phyloP scores from a whole-genome alignment of 179 eudicot genomes.

The Beta macrorhiza region DNA sequence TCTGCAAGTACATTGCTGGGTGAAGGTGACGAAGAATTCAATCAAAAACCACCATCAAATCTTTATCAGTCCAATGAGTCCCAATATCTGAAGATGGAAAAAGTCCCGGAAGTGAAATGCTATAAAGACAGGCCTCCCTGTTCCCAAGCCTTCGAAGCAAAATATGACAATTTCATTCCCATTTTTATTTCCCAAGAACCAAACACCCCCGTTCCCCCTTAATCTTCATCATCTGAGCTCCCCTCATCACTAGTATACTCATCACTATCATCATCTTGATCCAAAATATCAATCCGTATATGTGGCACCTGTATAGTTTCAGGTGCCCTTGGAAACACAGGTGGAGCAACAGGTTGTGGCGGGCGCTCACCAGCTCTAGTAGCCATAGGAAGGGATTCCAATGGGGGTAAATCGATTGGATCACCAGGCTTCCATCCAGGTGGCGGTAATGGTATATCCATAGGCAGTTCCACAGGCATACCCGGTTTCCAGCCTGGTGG shows the following conservation, averaged over 20 bases:
- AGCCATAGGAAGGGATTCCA: conserved; percentile 50
- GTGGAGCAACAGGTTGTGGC: conserved; percentile 41
- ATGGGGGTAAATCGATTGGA: conserved; percentile 71
- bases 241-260: conserved; percentile 65
- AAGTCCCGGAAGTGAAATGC: neutral
- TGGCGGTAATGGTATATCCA: conserved; percentile 69
- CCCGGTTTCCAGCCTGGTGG: conserved; percentile 84
- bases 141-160: neutral
- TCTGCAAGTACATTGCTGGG: too few species aligned
- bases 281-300: conserved; percentile 63
- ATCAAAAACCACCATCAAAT: too few species aligned
- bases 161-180: neutral
- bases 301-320: conserved; percentile 74
- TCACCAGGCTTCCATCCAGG: conserved; percentile 94
- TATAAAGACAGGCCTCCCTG: neutral
- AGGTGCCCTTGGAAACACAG: conserved; percentile 39
- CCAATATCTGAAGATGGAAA: too few species aligned
- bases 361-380: conserved; percentile 51
- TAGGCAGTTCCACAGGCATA: conserved; percentile 81
- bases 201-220: neutral
- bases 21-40: too few species aligned
- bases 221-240: conserved; percentile 78
- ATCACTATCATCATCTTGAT: conserved; percentile 64
- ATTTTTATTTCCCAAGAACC: neutral
- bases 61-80: too few species aligned